phyloP scores from a whole-genome alignment of 768 basidiomycete genomes.

The Lyophyllum decastes region DNA sequence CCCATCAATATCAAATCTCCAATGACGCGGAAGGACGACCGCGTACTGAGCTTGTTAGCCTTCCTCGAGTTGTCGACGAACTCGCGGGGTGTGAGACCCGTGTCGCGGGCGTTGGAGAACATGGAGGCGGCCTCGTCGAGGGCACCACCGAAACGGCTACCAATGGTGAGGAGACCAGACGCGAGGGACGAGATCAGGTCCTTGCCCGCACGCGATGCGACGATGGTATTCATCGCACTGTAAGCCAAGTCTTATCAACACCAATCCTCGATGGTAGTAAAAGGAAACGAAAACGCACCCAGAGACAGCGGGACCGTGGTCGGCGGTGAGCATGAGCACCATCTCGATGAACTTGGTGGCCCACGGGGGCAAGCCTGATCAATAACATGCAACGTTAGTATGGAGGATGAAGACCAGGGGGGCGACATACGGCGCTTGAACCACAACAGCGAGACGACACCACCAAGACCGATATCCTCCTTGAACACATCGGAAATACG shows the following conservation, averaged over 20 bases:
- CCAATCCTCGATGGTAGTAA: slow-evolving; percentile 6
- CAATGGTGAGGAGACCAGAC: slow-evolving; percentile 96
- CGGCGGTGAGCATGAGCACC: slow-evolving; percentile 98
- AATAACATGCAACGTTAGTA: not conserved
- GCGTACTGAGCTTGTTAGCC: slow-evolving; percentile 89
- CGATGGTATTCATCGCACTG: slow-evolving; percentile 98
- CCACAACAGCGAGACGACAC: slow-evolving; percentile 95
- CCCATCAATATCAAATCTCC: slow-evolving; percentile 8
- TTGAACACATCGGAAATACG: slow-evolving; percentile 98
- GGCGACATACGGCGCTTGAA: slow-evolving; percentile 80
- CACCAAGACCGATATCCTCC: slow-evolving; percentile 94
- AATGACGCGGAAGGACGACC: not conserved
- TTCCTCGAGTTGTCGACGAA: slow-evolving; percentile 95
- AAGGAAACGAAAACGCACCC: slow-evolving; percentile 36
- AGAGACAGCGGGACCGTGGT: slow-evolving; percentile 98
- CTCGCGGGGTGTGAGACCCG: slow-evolving; percentile 94
- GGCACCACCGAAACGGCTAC: slow-evolving; percentile 97
- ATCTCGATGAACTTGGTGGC: slow-evolving; percentile 99
- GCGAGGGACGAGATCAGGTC: slow-evolving; percentile 96
- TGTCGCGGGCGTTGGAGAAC: slow-evolving; percentile 91
- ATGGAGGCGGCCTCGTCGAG: slow-evolving; percentile 96
- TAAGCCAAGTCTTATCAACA: slow-evolving; percentile 17
- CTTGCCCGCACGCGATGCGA: slow-evolving; percentile 98
- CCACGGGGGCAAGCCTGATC: slow-evolving; percentile 72
- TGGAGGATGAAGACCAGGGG: not conserved